Percentiles rank a stretch among this genome's conserved stretches.
These are phyloP conservation scores for Ceriops tagal DNA, from an alignment of 345 rosid genomes.

Conservation along the genomic window DNA sequence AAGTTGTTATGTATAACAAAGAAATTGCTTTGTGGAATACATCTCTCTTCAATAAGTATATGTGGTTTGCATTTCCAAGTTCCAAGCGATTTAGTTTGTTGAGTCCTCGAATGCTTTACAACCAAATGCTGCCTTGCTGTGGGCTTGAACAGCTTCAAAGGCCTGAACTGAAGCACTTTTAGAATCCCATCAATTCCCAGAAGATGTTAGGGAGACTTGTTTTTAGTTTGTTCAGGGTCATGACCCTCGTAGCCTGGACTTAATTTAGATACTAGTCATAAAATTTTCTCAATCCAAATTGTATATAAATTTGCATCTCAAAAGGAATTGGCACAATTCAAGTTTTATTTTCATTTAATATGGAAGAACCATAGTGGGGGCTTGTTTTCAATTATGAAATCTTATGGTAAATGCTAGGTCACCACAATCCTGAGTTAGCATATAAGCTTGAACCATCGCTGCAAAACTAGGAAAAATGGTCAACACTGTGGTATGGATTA, in stretches of 20 bases:
- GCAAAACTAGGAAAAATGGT: too few species aligned
- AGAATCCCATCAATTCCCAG: constrained; percentile 56
- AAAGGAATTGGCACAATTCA: too few species aligned
- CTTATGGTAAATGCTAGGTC: too few species aligned
- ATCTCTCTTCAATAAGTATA: not conserved
- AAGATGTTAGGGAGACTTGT: constrained; percentile 71
- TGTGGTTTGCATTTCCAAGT: not conserved
- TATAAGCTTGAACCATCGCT: too few species aligned
- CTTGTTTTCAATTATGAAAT: too few species aligned
- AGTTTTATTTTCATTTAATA: too few species aligned
- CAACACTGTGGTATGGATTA: too few species aligned
- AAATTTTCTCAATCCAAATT: too few species aligned
- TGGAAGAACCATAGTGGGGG: too few species aligned
- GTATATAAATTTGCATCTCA: too few species aligned
- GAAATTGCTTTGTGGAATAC: not conserved
- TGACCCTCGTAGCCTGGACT: constrained; percentile 47
- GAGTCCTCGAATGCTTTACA: constrained; percentile 21
- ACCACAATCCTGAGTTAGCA: too few species aligned
- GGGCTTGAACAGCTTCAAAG: constrained; percentile 48
- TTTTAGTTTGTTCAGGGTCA: constrained; percentile 66
- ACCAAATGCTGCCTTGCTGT: constrained; percentile 17
- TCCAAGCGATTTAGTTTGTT: constrained; percentile 1
- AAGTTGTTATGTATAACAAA: not conserved
- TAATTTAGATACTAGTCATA: constrained; percentile 16
- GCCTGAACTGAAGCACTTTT: constrained; percentile 48